A percentile compares a stretch with the other conserved stretches of the same genome.
phyloP scores from a whole-genome alignment of 768 basidiomycete species.

The Pleurotus citrinopileatus region DNA sequence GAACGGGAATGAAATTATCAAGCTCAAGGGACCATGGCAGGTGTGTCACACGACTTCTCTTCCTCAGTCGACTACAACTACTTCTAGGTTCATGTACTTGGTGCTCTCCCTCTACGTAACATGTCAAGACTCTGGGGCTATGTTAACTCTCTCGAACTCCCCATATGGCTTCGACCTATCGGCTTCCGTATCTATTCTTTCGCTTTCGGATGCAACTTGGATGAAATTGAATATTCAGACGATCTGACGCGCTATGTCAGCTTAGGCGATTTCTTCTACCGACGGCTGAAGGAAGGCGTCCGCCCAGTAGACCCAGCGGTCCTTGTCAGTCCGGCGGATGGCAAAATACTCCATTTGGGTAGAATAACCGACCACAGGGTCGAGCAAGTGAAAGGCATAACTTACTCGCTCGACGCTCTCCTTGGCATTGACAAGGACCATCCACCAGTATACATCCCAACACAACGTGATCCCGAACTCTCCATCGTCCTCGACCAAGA shows the following conservation, averaged over 20 bases:
- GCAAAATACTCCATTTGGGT: slow-evolving; percentile 89
- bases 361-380: slow-evolving; percentile 74
- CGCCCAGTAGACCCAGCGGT: slow-evolving; percentile 76
- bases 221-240: slow-evolving; percentile 71
- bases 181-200: slow-evolving; percentile 83
- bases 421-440: slow-evolving; percentile 71
- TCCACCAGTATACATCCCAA: slow-evolving; percentile 35
- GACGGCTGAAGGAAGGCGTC: slow-evolving; percentile 76
- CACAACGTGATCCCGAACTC: slow-evolving; percentile 42
- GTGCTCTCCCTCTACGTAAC: slow-evolving; percentile 90
- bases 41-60: slow-evolving; percentile 38
- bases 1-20: slow-evolving; percentile 77
- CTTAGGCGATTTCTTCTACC: slow-evolving; percentile 96
- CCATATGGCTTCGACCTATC: slow-evolving; percentile 92
- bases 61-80: background rate
- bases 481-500: slow-evolving; percentile 77
- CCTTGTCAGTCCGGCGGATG: slow-evolving; percentile 94
- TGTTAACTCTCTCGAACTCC: slow-evolving; percentile 88
- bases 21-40: slow-evolving; percentile 90
- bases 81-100: slow-evolving; percentile 87
- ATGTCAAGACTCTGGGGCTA: slow-evolving; percentile 98
- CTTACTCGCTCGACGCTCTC: slow-evolving; percentile 92
- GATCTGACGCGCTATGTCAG: slow-evolving; percentile 80
- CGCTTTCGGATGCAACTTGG: slow-evolving; percentile 92
- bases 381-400: slow-evolving; percentile 97